Evolutionary conservation across 2,329 filamentous ascomycete species (phyloP).

Genomic region (Trichophaea hybrida): DNA sequence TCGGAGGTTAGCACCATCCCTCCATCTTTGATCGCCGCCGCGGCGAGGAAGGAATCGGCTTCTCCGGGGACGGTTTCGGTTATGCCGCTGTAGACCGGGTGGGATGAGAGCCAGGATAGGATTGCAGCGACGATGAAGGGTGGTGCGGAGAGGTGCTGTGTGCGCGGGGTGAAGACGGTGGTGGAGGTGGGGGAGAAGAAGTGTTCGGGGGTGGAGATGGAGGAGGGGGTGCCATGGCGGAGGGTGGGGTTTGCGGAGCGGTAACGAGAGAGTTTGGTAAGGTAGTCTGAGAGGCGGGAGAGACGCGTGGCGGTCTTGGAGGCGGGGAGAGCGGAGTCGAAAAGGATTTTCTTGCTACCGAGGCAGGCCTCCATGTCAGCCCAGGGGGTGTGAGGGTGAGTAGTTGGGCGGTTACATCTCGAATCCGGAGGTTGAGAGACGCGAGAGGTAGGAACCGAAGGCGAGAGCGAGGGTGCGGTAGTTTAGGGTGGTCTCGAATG

Average conservation of each 20-base stretch:
- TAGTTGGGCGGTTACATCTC: slow-evolving; percentile 41
- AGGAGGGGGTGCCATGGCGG: neutral
- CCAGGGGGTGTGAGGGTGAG: slow-evolving; percentile 10
- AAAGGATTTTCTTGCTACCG: slow-evolving; percentile 55
- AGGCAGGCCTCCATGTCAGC: slow-evolving; percentile 6
- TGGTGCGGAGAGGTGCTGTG: slow-evolving; percentile 34
- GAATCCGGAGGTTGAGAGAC: slow-evolving; percentile 42
- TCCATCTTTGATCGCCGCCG: slow-evolving; percentile 41
- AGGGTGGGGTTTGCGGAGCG: slow-evolving; percentile 19
- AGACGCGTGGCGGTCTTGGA: slow-evolving; percentile 50
- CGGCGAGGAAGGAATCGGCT: slow-evolving; percentile 68
- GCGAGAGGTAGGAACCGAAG: slow-evolving; percentile 48
- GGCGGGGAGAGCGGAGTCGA: slow-evolving; percentile 66
- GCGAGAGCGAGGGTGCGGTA: slow-evolving; percentile 49
- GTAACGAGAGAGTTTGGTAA: slow-evolving; percentile 38
- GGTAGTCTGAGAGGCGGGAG: slow-evolving; percentile 44
- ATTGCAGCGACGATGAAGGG: slow-evolving; percentile 66
- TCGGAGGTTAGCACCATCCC: slow-evolving; percentile 63
- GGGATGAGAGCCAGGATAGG: slow-evolving; percentile 50
- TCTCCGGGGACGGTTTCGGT: slow-evolving; percentile 61
- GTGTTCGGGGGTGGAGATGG: slow-evolving; percentile 12
- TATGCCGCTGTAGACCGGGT: slow-evolving; percentile 33
- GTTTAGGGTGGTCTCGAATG: slow-evolving; percentile 41
- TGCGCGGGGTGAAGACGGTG: slow-evolving; percentile 23
- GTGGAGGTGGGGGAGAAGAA: slow-evolving; percentile 20